Conservation (phyloP, 768 basidiomycete species). For the Favolaschia claudopus region DNA sequence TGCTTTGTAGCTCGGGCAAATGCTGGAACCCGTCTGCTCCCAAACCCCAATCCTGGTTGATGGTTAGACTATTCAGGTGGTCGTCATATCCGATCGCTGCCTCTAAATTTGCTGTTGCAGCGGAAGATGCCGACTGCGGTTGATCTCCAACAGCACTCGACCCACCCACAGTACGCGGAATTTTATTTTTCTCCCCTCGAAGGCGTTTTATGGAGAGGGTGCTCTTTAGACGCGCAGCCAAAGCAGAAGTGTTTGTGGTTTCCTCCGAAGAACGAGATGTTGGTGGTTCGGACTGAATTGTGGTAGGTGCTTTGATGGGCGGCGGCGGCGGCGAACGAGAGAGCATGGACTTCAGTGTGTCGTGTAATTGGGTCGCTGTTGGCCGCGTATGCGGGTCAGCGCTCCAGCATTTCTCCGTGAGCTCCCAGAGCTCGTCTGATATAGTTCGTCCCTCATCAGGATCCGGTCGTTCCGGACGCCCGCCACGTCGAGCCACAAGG, state of each 20-base stretch:
- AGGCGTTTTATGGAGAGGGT: too few relatives aligned
- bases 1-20: not conserved
- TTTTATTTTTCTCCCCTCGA: too few relatives aligned
- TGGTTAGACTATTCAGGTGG: not conserved
- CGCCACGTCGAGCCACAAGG: conserved; percentile 17
- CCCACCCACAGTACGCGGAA: too few relatives aligned
- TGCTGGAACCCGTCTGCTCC: not conserved
- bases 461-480: conserved; percentile 34
- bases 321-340: too few relatives aligned
- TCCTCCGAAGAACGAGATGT: too few relatives aligned
- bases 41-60: not conserved
- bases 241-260: too few relatives aligned
- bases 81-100: not conserved
- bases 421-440: conserved; percentile 31
- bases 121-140: too few relatives aligned
- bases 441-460: conserved; percentile 28
- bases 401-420: conserved; percentile 33
- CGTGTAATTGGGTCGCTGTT: conserved; percentile 4
- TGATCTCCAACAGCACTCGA: too few relatives aligned
- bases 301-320: too few relatives aligned
- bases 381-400: conserved; percentile 25
- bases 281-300: too few relatives aligned
- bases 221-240: too few relatives aligned
- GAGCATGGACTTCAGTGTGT: not conserved
- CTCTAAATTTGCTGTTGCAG: not conserved